These are phyloP conservation scores for Blastobotrys persicus DNA, from an alignment of 1,139 yeast species.

Conservation along the genomic window DNA sequence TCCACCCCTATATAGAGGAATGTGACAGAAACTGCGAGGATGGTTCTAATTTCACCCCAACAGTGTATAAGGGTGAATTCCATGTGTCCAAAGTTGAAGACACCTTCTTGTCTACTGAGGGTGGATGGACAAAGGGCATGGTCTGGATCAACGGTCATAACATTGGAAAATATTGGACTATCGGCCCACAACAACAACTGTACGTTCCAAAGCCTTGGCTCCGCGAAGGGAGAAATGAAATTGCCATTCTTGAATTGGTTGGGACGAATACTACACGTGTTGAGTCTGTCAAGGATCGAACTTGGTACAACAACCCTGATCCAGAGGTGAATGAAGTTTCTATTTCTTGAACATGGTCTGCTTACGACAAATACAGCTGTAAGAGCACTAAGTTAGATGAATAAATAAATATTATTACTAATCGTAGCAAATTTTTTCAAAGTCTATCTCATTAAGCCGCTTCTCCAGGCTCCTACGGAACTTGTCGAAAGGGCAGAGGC, in stretches of 20 bases:
- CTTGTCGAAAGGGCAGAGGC: slow-evolving; percentile 38
- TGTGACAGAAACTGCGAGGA: not conserved
- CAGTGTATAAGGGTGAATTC: slow-evolving; percentile 11
- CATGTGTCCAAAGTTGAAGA: slow-evolving; percentile 7
- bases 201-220: slow-evolving; percentile 11
- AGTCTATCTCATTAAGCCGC: slow-evolving; percentile 36
- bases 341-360: no score
- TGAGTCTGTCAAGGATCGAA: slow-evolving; percentile 8
- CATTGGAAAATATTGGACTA: slow-evolving; percentile 12
- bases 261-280: slow-evolving; percentile 1
- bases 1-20: not conserved
- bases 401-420: slow-evolving; percentile 18
- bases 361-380: no score
- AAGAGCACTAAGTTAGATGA: no score
- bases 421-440: slow-evolving; percentile 37
- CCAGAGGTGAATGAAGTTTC: not conserved
- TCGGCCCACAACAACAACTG: slow-evolving; percentile 16
- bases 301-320: slow-evolving; percentile 12
- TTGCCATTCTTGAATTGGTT: slow-evolving; percentile 9
- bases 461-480: slow-evolving; percentile 37
- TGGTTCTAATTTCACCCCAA: slow-evolving; percentile 8
- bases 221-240: not conserved
- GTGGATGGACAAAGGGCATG: slow-evolving; percentile 12
- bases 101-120: slow-evolving; percentile 9
- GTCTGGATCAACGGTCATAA: slow-evolving; percentile 15